A percentile compares a stretch with the other conserved stretches of the same genome.
phyloP scores from a whole-genome alignment of 2,329 filamentous ascomycete species.

The Kalmusia sp. region DNA sequence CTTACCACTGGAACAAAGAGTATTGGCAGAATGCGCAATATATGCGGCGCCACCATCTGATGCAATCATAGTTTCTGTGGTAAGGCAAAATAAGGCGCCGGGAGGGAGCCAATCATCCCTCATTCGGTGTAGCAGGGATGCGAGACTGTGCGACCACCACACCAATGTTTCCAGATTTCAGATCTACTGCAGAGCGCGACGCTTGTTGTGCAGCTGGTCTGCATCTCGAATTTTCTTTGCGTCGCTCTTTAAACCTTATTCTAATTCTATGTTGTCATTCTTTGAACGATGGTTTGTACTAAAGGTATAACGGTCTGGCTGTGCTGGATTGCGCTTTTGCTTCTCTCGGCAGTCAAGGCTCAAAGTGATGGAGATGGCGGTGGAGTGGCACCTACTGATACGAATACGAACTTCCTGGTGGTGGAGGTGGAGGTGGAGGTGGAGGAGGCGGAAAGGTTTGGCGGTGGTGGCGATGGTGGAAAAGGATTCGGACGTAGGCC shows the following conservation, averaged over 20 bases:
- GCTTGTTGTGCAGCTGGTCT: slow-evolving; percentile 8
- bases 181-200: slow-evolving; percentile 8
- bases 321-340: slow-evolving; percentile 25
- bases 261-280: slow-evolving; percentile 8
- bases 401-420: neutral
- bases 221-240: slow-evolving; percentile 9
- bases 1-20: neutral
- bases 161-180: slow-evolving; percentile 1
- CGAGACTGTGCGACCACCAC: slow-evolving; percentile 10
- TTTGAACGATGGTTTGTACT: slow-evolving; percentile 17
- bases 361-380: slow-evolving; percentile 10
- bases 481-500: neutral
- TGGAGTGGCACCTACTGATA: slow-evolving; percentile 1
- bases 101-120: slow-evolving; percentile 2
- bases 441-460: neutral
- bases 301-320: slow-evolving; percentile 18
- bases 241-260: slow-evolving; percentile 9
- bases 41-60: slow-evolving; percentile 19
- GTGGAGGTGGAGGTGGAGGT: neutral
- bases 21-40: slow-evolving; percentile 10
- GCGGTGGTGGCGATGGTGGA: neutral
- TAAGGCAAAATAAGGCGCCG: slow-evolving; percentile 5
- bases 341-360: slow-evolving; percentile 16
- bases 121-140: slow-evolving; percentile 9
- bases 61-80: slow-evolving; percentile 13